phyloP scores from a whole-genome alignment of 495 filamentous ascomycete species.

The Aspergillus sclerotiicarbonarius region DNA sequence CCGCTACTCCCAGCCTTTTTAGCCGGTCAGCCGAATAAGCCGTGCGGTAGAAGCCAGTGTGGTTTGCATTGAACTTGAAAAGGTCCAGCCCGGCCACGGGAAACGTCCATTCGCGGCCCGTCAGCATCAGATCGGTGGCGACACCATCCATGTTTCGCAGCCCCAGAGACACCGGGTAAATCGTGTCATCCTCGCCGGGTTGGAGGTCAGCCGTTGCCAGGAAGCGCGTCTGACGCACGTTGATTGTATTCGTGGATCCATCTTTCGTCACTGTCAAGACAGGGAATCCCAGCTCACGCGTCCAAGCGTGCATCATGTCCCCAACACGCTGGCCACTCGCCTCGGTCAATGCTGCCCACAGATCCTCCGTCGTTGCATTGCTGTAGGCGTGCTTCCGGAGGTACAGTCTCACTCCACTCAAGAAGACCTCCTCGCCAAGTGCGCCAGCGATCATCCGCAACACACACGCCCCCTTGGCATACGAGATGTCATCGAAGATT shows the following conservation, averaged over 20 bases:
- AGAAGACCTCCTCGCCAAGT: slow-evolving; percentile 87
- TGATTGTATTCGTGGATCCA: slow-evolving; percentile 38
- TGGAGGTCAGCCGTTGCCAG: slow-evolving; percentile 63
- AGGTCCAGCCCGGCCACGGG: slow-evolving; percentile 59
- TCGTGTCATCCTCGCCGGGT: slow-evolving; percentile 69
- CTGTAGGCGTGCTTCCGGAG: slow-evolving; percentile 91
- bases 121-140: slow-evolving; percentile 59
- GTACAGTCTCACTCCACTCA: slow-evolving; percentile 88
- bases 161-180: slow-evolving; percentile 61
- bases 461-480: slow-evolving; percentile 93
- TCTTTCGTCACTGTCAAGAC: slow-evolving; percentile 62
- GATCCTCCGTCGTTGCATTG: slow-evolving; percentile 71
- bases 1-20: slow-evolving; percentile 67
- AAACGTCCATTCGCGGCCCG: slow-evolving; percentile 70
- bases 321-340: slow-evolving; percentile 89
- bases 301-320: slow-evolving; percentile 68
- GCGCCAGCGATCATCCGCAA: slow-evolving; percentile 97
- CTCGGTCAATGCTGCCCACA: slow-evolving; percentile 86
- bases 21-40: slow-evolving; percentile 61
- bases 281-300: slow-evolving; percentile 65
- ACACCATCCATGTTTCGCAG: slow-evolving; percentile 58
- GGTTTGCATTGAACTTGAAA: slow-evolving; percentile 68
- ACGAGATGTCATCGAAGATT: slow-evolving; percentile 98
- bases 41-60: slow-evolving; percentile 63
- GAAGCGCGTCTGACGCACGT: slow-evolving; percentile 66